phyloP scores from a whole-genome alignment of 768 basidiomycete species.

The Collybiopsis confluens region DNA sequence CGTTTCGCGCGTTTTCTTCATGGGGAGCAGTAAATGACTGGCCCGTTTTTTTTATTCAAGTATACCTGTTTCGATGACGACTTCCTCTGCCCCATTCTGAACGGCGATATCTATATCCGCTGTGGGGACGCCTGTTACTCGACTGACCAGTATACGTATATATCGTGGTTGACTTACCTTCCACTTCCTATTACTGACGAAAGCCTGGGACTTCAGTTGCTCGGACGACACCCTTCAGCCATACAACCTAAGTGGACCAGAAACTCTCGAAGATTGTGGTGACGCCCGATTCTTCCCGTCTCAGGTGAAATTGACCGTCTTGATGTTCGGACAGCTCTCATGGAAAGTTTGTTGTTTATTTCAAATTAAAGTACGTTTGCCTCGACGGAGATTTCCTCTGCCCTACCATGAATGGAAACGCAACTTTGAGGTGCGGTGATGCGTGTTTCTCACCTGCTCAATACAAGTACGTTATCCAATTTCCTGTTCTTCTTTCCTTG shows the following conservation, averaged over 20 bases:
- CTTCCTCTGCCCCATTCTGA: constrained; percentile 13
- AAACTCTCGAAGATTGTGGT: constrained; percentile 6
- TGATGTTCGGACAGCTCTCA: neutral
- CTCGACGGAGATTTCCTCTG: constrained; percentile 11
- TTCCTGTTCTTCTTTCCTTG: no score
- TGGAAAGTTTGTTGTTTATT: neutral
- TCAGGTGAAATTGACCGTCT: neutral
- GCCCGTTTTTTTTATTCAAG: neutral
- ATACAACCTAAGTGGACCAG: neutral
- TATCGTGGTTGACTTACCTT: neutral
- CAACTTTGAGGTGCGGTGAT: constrained; percentile 5
- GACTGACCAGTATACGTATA: constrained; percentile 7
- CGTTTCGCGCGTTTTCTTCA: neutral
- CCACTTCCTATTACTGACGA: neutral
- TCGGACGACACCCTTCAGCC: constrained; percentile 8
- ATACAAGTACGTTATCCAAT: constrained; percentile 12
- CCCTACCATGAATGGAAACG: constrained; percentile 1
- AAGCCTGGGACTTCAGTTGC: constrained; percentile 6
- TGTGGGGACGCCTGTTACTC: constrained; percentile 14
- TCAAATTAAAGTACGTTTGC: constrained; percentile 6
- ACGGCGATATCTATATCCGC: constrained; percentile 5
- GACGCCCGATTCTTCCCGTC: constrained; percentile 6
- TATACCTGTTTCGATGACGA: constrained; percentile 13
- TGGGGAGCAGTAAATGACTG: neutral
- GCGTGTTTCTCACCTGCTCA: constrained; percentile 4